These are phyloP conservation scores for Calonectria hongkongensis DNA, from an alignment of 2,329 filamentous ascomycete species.

Conservation along the genomic window DNA sequence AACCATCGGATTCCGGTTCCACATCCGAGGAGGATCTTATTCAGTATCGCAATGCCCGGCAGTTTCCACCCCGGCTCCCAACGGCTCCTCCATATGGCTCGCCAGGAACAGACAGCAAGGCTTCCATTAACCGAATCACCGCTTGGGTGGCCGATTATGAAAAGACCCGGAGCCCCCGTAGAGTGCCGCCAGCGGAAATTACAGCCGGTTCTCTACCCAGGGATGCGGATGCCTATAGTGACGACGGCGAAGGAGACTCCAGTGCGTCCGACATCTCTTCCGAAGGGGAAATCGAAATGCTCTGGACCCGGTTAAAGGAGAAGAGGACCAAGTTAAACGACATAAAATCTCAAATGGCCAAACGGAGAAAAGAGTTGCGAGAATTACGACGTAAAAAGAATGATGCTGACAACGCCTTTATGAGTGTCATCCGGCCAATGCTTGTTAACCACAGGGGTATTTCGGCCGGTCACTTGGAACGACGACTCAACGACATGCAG, in stretches of 20 bases:
- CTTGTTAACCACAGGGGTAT: slow-evolving; percentile 55
- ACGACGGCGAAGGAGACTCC: slow-evolving; percentile 35
- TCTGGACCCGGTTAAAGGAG: slow-evolving; percentile 62
- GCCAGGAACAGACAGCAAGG: slow-evolving; percentile 51
- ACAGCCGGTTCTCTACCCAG: slow-evolving; percentile 34
- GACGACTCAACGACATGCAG: slow-evolving; percentile 61
- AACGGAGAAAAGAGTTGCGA: slow-evolving; percentile 57
- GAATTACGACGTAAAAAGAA: slow-evolving; percentile 58
- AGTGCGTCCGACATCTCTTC: slow-evolving; percentile 41
- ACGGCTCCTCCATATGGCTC: slow-evolving; percentile 49
- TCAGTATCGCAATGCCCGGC: slow-evolving; percentile 55
- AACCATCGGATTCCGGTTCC: slow-evolving; percentile 49
- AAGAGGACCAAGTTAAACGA: slow-evolving; percentile 56
- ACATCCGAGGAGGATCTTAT: slow-evolving; percentile 56
- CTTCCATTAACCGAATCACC: slow-evolving; percentile 58
- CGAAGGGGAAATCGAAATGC: slow-evolving; percentile 56
- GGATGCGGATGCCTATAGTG: slow-evolving; percentile 37
- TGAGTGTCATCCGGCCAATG: slow-evolving; percentile 62
- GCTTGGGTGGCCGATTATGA: slow-evolving; percentile 59
- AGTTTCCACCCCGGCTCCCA: slow-evolving; percentile 59
- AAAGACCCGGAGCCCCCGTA: slow-evolving; percentile 51
- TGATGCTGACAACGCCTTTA: slow-evolving; percentile 63
- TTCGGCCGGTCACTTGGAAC: slow-evolving; percentile 53
- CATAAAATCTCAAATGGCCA: slow-evolving; percentile 58
- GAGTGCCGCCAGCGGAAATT: slow-evolving; percentile 37